Conservation (phyloP, 2,329 filamentous ascomycete genomes). For the Emericellopsis cladophorae region DNA sequence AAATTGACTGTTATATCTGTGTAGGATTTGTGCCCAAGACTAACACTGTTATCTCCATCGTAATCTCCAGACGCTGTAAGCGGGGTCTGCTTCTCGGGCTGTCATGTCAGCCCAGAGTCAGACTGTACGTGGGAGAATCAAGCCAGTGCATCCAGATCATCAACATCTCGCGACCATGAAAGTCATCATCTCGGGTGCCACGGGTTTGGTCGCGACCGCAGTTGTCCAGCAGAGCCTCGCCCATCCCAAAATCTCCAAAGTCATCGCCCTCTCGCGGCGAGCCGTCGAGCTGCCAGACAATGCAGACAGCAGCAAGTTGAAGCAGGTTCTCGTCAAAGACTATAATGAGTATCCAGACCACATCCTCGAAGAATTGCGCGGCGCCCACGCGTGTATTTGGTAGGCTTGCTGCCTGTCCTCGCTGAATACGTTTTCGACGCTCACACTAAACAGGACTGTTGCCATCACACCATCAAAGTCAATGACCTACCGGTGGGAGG, state of each 20-base stretch:
- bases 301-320: conserved; percentile 21
- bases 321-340: conserved; percentile 22
- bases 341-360: conserved; percentile 26
- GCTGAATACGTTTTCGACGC: too few species aligned
- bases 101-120: too few species aligned
- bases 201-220: conserved; percentile 27
- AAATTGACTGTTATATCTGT: too few species aligned
- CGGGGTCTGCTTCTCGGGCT: too few species aligned
- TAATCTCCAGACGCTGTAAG: too few species aligned
- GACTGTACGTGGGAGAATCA: too few species aligned
- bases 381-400: conserved; percentile 30
- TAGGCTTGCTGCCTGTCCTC: conserved; percentile 5
- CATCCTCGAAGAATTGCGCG: conserved; percentile 23
- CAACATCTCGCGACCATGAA: conserved; percentile 19
- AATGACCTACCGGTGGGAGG: conserved; percentile 15
- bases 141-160: too few species aligned
- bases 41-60: too few species aligned
- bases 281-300: conserved; percentile 11
- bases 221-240: conserved; percentile 9
- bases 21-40: too few species aligned
- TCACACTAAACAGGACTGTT: conserved; percentile 17
- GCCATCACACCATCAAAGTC: conserved; percentile 25
- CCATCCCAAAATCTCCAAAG: conserved; percentile 11
- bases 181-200: conserved; percentile 27
- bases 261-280: conserved; percentile 27